Evolutionary conservation across 768 basidiomycete genomes (phyloP), one percentile per base, ranked within the genome.

Genomic region (Termitomyces heimii): DNA sequence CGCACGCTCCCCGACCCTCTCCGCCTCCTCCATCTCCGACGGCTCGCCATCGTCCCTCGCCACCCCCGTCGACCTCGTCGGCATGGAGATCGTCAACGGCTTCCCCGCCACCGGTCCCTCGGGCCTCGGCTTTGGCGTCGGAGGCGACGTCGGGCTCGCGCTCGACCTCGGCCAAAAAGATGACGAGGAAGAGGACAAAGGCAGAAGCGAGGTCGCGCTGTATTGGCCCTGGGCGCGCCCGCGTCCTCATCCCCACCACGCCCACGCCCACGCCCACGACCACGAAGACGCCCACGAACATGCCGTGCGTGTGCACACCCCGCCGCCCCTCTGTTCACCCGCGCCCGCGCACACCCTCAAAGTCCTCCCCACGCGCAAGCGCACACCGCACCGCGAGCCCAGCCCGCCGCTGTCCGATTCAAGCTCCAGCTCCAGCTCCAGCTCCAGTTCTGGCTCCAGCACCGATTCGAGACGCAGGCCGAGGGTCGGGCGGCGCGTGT

Each of bases 171-270:
- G 60, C 29, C 58, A 52, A 37, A 32, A 18, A 31, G 9, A 47
- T 14, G 14, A 24, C 3, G 24, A 1, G 22, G 24, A 6, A 3
- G 22, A 13, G 6, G 31, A 32, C 0, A 18, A n/a, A 20, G n/a
- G 32, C 5, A 1, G 5, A 5, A 22, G 24, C 29, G 58, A 48
- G 1, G 45, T 62, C 0, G 31, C 57, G 43, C 40, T 65, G 43
- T 55, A 62, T 47, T 65, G 64, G 64, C 62, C 64, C 13, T 63
- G 64, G 64, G 62, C 20, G 2, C 40, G 55, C 0, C 48, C 7
- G 1, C 40, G 53, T 1, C 48, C 7, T 10, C 32, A 24, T 10
- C 32, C 5, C 14, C 20, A 13, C 9, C 16, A 28, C 6, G 3
- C 14, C 8, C 8, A 42, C n/a, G n/a, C 20, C 9, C 2, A 42